Percentiles rank a stretch among this genome's conserved stretches.
phyloP scores from a whole-genome alignment of 345 rosid genomes.

The Pseudoturritis turrita region DNA sequence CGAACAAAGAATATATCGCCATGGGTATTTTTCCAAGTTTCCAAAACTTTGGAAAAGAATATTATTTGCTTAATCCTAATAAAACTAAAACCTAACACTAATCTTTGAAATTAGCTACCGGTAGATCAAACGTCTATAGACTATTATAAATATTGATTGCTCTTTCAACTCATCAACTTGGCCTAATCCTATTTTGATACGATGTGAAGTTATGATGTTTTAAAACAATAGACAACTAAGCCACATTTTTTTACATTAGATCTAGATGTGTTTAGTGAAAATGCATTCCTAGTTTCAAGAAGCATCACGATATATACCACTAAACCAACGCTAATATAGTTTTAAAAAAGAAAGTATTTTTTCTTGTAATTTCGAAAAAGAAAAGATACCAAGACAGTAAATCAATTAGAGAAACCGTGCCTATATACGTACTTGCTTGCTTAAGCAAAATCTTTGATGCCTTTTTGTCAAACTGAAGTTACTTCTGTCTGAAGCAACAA shows the following conservation, averaged over 20 bases:
- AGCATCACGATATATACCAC: too few relatives aligned
- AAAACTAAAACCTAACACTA: not conserved
- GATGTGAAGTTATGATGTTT: too few relatives aligned
- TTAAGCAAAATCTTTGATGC: constrained; percentile 16
- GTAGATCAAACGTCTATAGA: not conserved
- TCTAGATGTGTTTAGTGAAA: too few relatives aligned
- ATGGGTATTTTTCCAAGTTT: not conserved
- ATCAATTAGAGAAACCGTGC: not conserved
- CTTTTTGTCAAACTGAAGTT: constrained; percentile 23
- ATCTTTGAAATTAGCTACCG: not conserved
- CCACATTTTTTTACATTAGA: too few relatives aligned
- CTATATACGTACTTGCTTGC: constrained; percentile 8
- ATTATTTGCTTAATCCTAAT: not conserved
- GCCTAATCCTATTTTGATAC: too few relatives aligned
- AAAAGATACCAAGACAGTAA: not conserved
- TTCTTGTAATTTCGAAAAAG: not conserved
- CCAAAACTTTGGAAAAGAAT: not conserved
- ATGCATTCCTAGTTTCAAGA: too few relatives aligned
- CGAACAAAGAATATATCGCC: constrained; percentile 7
- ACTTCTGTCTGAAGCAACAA: constrained; percentile 28
- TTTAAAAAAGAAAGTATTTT: too few relatives aligned
- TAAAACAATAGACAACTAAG: too few relatives aligned
- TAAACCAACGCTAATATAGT: too few relatives aligned
- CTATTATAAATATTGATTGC: too few relatives aligned
- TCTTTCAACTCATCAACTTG: too few relatives aligned